Base-by-base conservation (phyloP, 495 filamentous ascomycete species). In the Hypoxylon cercidicola region DNA sequence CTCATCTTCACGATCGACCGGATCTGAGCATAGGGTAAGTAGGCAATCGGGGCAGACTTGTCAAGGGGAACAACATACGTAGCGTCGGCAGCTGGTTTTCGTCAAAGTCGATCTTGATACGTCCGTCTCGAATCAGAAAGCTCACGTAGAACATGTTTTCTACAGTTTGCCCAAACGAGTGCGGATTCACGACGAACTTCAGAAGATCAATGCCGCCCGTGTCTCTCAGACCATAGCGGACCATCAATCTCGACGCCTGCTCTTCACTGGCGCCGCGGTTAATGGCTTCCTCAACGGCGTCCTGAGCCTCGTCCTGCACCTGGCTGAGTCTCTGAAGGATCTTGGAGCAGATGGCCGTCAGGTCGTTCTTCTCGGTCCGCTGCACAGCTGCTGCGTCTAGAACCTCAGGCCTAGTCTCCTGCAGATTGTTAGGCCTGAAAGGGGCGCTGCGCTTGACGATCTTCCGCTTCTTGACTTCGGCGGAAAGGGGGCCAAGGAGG, bases 81-180 rank as follows among this genome's bases (percentile, higher is more conserved):
- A 97, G 72, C 16, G 89, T 85, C 32, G 93, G 92, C 18, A 95
- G 73, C 1, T 80, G 81, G 16, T 89, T 72, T 9, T 84, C 79
- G 73, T 94, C 90, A 40, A 82, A 80, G 0, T 78, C 74, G 18
- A 97, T 79, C 30, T 85, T 89, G 10, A 90, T 83, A 54, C 79
- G 84, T 6, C 94, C 93, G 73, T 99, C 96, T 52, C 89, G 87
- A 55, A 97, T 92, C 55, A 99, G 77, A 75, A 99, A 99, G 72
- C 90, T 94, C 58, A 97, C 83, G 71, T 97, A 97, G 77, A 99
- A 99, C 67, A 99, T 77, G 73, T 99, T 99, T 75, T 99, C 95
- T 3, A 98, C 86, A 1, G 92, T 97, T 77, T 99, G 96, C 0
- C 93, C 93, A 69, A 98, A 99, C 0, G 91, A 96, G 0, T 75